Conservation (phyloP, 2,329 filamentous ascomycete species). For the Aspergillus fumigatiaffinis region DNA sequence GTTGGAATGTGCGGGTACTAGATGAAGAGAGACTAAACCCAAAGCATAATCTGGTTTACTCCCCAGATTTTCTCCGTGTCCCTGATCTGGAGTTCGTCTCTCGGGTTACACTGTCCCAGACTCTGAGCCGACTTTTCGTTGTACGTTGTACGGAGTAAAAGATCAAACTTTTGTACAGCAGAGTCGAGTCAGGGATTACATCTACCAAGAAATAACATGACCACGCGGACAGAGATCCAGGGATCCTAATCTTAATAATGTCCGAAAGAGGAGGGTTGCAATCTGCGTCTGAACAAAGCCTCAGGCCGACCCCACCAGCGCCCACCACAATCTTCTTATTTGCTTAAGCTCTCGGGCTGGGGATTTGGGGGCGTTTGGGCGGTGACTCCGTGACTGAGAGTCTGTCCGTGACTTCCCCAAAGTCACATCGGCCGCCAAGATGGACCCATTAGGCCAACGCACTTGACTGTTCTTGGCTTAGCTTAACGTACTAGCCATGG, state of each 20-base stretch:
- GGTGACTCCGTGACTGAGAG: too few species aligned
- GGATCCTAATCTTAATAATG: neutral
- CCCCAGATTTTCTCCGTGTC: neutral
- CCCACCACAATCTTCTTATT: neutral
- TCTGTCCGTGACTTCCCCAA: neutral
- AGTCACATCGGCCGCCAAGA: neutral
- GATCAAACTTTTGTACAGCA: neutral
- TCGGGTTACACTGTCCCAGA: neutral
- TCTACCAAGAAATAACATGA: neutral
- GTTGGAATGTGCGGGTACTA: neutral
- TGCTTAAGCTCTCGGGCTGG: neutral
- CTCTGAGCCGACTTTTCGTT: neutral
- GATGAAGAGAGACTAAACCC: neutral
- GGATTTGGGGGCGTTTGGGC: too few species aligned
- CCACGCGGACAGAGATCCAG: neutral
- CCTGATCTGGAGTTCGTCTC: neutral
- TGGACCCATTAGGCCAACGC: neutral
- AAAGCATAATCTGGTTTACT: neutral
- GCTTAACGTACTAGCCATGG: neutral
- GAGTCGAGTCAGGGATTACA: neutral
- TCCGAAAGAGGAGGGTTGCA: neutral
- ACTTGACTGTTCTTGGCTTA: neutral
- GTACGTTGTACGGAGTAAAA: neutral
- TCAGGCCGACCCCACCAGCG: neutral
- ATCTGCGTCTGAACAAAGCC: neutral